Evolutionary conservation across 345 rosid genomes (phyloP).

Genomic region (Euphorbia tirucalli): DNA sequence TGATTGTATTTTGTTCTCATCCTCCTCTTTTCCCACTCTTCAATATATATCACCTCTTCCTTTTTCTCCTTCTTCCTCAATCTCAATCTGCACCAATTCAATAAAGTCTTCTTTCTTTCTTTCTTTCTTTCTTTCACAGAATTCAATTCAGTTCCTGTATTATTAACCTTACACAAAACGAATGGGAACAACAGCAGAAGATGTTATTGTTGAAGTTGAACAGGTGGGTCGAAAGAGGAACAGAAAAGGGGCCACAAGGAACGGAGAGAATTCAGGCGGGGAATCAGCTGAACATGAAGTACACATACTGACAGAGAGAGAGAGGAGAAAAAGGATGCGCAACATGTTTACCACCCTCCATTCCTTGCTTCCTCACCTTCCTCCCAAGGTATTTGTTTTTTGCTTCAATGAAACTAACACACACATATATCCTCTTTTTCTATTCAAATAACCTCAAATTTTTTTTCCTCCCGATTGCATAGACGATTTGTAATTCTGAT

Average conservation of each 20-base stretch:
- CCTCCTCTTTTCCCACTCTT: background rate
- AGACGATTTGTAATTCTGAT: too few relatives aligned
- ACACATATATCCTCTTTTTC: too few relatives aligned
- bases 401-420: too few relatives aligned
- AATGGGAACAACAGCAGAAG: slow-evolving; percentile 7
- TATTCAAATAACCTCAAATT: too few relatives aligned
- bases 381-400: slow-evolving; percentile 40
- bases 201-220: background rate
- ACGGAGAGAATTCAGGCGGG: slow-evolving; percentile 8
- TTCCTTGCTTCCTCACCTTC: slow-evolving; percentile 51
- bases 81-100: too few relatives aligned
- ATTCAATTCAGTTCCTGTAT: too few relatives aligned
- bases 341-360: slow-evolving; percentile 53
- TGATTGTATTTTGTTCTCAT: slow-evolving; percentile 31
- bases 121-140: too few relatives aligned
- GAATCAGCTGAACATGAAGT: slow-evolving; percentile 39
- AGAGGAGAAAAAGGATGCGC: slow-evolving; percentile 65
- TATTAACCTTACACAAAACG: too few relatives aligned
- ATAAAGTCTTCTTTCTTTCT: too few relatives aligned
- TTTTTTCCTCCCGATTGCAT: too few relatives aligned
- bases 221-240: slow-evolving; percentile 32
- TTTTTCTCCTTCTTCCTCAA: slow-evolving; percentile 5
- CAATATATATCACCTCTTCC: too few relatives aligned
- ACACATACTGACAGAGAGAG: slow-evolving; percentile 56
- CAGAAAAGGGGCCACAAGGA: too few relatives aligned